Evolutionary conservation across 441 rosid genomes (phyloP).

Genomic region (Flueggea neowawraea): DNA sequence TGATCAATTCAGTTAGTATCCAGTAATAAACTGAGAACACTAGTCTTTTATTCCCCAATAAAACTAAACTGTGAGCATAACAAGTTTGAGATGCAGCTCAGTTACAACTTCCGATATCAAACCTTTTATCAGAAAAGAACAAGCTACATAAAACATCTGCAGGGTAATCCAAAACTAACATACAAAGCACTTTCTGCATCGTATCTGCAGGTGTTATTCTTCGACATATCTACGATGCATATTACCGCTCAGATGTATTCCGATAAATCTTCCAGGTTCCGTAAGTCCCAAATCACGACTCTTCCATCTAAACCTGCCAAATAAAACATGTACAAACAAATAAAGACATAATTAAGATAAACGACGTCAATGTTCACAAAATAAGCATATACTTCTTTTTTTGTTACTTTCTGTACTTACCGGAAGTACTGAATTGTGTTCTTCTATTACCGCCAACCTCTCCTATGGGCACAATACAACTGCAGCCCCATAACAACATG

Average conservation of each 20-base stretch:
- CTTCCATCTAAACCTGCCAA: constrained; percentile 85
- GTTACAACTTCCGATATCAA: too few species aligned
- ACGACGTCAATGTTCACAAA: not conserved
- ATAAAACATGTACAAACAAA: not conserved
- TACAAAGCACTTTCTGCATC: too few species aligned
- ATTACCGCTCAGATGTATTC: constrained; percentile 26
- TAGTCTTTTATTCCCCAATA: too few species aligned
- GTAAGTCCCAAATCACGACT: constrained; percentile 84
- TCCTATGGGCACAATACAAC: constrained; percentile 62
- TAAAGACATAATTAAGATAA: not conserved
- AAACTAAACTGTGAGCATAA: too few species aligned
- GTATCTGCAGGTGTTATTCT: too few species aligned
- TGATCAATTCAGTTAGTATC: too few species aligned
- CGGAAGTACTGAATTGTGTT: constrained; percentile 93
- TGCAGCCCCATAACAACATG: constrained; percentile 28
- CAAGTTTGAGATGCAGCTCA: too few species aligned
- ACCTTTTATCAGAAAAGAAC: too few species aligned
- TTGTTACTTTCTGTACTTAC: constrained; percentile 32
- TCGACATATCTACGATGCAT: too few species aligned
- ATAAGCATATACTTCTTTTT: not conserved
- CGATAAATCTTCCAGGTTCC: constrained; percentile 55
- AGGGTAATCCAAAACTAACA: too few species aligned
- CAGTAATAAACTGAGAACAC: too few species aligned
- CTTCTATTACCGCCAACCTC: constrained; percentile 39
- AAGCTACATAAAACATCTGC: too few species aligned